Base-by-base conservation (phyloP, 2,329 filamentous ascomycete genomes). In the Trichoderma hamatum region DNA sequence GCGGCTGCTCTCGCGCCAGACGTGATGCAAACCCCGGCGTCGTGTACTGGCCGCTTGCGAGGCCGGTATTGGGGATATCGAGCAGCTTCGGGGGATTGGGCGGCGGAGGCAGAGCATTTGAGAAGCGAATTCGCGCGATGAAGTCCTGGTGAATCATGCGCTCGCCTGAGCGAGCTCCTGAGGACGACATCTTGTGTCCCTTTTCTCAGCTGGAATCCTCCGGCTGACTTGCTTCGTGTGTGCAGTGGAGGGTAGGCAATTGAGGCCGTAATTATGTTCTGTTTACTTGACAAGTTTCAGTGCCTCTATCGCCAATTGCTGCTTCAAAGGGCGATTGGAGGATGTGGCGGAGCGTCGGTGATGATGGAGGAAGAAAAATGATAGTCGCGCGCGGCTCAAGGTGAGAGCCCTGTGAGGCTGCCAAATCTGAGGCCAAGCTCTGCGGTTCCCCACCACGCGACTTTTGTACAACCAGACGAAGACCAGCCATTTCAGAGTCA, bases 41-140 rank as follows among this genome's bases (percentile, higher is more conserved):
- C 36, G 96, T 96, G 81, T 97, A 98, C 78, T 96, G 92, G 70
- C 91, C 91, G 74, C 90, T 92, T 51, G 92, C 87, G 19, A 98
- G 87, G 52, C 96, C 96, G 68, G 93, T 96, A 76, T 97, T 97
- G 13, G 96, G 95, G 71, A 99, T 97, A 73, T 98, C 93, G 75
- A 99, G 91, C 72, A 99, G 90, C 85, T 99, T 99, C 1, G 96
- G 96, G 1, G 95, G 94, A 78, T 94, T 94, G 67, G 95, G 93
- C 67, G 96, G 96, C 72, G 96, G 94, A 72, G 96, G 96, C 19
- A 99, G 89, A 74, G 93, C 91, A 88, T 99, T 99, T 76, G 93
- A 94, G 80, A 96, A 99, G 80, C 96, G 89, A 77, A 97, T 93
- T 75, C 94, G 92, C 72, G 94, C 95, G 78, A 99, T 97, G 82